These are phyloP conservation scores for Pyrenula aspistea DNA, from an alignment of 495 filamentous ascomycete species.

Conservation along the genomic window DNA sequence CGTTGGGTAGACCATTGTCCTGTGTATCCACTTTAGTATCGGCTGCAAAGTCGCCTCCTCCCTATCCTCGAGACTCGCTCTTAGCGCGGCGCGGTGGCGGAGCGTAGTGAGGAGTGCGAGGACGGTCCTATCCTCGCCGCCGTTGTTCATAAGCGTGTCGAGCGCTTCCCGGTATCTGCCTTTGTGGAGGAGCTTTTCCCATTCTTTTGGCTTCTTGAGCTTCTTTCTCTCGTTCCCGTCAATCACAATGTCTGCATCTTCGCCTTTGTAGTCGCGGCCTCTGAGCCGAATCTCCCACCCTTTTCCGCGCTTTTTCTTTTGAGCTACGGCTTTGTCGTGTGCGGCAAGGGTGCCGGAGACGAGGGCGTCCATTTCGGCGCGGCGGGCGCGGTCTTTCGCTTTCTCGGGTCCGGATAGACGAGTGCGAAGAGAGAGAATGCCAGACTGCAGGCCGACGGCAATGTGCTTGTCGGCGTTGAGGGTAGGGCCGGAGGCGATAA, in stretches of 20 bases:
- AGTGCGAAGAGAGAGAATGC: constrained; percentile 77
- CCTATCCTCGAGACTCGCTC: constrained; percentile 68
- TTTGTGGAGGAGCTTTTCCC: constrained; percentile 72
- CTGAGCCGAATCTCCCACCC: constrained; percentile 58
- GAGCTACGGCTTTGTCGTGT: constrained; percentile 51
- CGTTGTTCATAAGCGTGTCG: constrained; percentile 56
- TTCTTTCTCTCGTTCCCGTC: constrained; percentile 50
- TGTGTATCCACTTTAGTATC: constrained; percentile 70
- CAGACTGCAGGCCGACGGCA: constrained; percentile 86
- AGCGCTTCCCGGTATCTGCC: constrained; percentile 66
- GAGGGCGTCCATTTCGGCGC: constrained; percentile 76
- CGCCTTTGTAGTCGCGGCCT: constrained; percentile 72
- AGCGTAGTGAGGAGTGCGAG: constrained; percentile 74
- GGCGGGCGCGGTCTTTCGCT: constrained; percentile 60
- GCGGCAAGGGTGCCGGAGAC: constrained; percentile 64
- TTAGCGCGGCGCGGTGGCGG: constrained; percentile 75
- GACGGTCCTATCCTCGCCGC: constrained; percentile 42
- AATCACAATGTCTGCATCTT: constrained; percentile 79
- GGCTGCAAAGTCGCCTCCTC: constrained; percentile 74
- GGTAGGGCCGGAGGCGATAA: constrained; percentile 51
- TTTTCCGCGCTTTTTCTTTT: constrained; percentile 51
- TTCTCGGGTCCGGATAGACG: constrained; percentile 75
- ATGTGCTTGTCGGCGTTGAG: constrained; percentile 81
- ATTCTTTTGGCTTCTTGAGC: constrained; percentile 51
- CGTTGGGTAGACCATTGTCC: constrained; percentile 65